These are phyloP conservation scores for Fusarium proliferatum DNA, from an alignment of 2,329 filamentous ascomycete species.

Conservation along the genomic window DNA sequence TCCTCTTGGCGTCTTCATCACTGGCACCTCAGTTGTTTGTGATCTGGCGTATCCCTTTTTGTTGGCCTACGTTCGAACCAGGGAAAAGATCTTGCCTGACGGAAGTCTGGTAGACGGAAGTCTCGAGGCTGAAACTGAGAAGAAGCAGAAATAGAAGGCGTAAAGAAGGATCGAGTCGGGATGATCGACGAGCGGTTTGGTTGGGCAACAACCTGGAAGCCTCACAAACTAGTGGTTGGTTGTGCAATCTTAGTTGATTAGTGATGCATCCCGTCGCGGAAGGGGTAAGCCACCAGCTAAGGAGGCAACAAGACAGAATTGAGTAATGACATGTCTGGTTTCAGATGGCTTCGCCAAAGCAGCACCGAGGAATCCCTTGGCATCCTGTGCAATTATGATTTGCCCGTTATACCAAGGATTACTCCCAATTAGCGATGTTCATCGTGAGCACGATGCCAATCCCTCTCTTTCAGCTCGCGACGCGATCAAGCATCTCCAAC, in stretches of 20 bases:
- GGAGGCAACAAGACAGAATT: constrained; percentile 1
- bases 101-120: constrained; percentile 50
- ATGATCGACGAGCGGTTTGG: not conserved
- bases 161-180: not conserved
- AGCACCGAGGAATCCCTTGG: not conserved
- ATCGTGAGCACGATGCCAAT: not conserved
- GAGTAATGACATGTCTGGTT: constrained; percentile 9
- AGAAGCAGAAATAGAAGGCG: constrained; percentile 34
- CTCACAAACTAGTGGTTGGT: not conserved
- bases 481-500: not conserved
- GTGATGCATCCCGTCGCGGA: not conserved
- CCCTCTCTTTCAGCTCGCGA: not conserved
- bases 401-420: not conserved
- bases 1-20: constrained; percentile 56
- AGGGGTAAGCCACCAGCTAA: not conserved
- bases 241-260: not conserved
- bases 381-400: not conserved
- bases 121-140: constrained; percentile 14
- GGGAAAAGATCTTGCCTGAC: constrained; percentile 52
- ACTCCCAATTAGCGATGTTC: not conserved
- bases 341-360: not conserved
- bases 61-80: constrained; percentile 53
- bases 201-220: not conserved
- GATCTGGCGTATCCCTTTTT: constrained; percentile 60
- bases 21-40: constrained; percentile 53